Percentiles rank a stretch among this genome's conserved stretches.
Conservation (phyloP, 768 basidiomycete genomes). For the Termitomyces sp. region DNA sequence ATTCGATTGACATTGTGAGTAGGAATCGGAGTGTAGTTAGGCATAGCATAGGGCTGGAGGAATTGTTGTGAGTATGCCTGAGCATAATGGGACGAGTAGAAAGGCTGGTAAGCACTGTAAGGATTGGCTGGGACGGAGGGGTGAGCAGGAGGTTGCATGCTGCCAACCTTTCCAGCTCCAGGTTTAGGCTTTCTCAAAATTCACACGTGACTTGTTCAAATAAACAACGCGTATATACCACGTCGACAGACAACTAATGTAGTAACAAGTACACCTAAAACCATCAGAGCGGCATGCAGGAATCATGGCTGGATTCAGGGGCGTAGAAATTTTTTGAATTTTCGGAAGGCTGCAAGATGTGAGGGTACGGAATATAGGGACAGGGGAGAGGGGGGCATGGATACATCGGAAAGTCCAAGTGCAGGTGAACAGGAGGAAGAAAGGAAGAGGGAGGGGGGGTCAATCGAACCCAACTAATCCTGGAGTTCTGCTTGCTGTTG, state of each 20-base stretch:
- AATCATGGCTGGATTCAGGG: constrained; percentile 9
- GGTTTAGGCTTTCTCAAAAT: constrained; percentile 1
- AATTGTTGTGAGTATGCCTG: constrained; percentile 15
- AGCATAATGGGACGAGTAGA: constrained; percentile 18
- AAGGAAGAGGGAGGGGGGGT: not conserved
- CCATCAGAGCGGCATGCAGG: constrained; percentile 5
- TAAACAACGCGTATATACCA: constrained; percentile 16
- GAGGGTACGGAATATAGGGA: constrained; percentile 14
- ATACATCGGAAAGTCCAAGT: constrained; percentile 12
- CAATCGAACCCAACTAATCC: constrained; percentile 28
- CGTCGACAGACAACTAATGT: constrained; percentile 14
- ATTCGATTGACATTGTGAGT: constrained; percentile 1
- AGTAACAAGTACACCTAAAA: constrained; percentile 13
- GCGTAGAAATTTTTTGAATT: constrained; percentile 9
- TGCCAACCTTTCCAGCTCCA: too few relatives aligned
- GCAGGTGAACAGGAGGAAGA: not conserved
- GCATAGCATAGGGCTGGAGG: not conserved
- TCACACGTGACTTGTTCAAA: constrained; percentile 16
- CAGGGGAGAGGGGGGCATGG: constrained; percentile 8
- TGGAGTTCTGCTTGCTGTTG: constrained; percentile 68
- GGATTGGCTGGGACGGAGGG: not conserved
- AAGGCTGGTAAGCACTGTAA: constrained; percentile 2
- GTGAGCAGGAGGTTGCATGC: constrained; percentile 3
- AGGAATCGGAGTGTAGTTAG: not conserved
- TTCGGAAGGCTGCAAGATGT: constrained; percentile 13